Conservation (phyloP, 2,329 filamentous ascomycete genomes). For the Diaporthe citrichinensis region DNA sequence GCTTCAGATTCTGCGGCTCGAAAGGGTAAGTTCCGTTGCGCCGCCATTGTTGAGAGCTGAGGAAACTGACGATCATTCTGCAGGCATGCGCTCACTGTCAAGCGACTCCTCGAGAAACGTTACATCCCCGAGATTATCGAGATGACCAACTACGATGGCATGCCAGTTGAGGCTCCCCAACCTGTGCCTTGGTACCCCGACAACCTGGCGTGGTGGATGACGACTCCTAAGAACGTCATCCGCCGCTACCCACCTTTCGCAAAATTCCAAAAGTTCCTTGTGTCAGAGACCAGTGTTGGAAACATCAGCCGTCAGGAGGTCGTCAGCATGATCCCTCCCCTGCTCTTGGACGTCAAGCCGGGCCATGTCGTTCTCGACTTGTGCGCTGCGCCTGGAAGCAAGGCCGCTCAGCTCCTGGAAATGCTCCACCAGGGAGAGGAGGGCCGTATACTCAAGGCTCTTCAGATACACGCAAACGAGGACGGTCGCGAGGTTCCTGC, state of each 20-base stretch:
- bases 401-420: slow-evolving; percentile 94
- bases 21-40: slow-evolving; percentile 74
- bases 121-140: slow-evolving; percentile 93
- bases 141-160: slow-evolving; percentile 86
- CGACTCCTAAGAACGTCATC: slow-evolving; percentile 95
- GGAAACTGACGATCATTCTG: slow-evolving; percentile 38
- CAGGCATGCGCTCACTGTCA: slow-evolving; percentile 92
- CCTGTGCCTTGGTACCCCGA: slow-evolving; percentile 95
- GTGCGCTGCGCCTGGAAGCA: slow-evolving; percentile 97
- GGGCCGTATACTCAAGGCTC: slow-evolving; percentile 80
- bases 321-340: slow-evolving; percentile 98
- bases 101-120: slow-evolving; percentile 86
- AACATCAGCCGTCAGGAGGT: slow-evolving; percentile 98
- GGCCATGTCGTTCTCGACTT: slow-evolving; percentile 96
- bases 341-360: slow-evolving; percentile 90
- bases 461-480: slow-evolving; percentile 74
- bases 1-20: slow-evolving; percentile 96
- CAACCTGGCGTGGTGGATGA: slow-evolving; percentile 97
- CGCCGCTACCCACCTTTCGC: slow-evolving; percentile 95
- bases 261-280: slow-evolving; percentile 96
- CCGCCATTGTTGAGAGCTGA: not conserved
- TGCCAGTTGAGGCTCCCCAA: slow-evolving; percentile 84
- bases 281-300: slow-evolving; percentile 95
- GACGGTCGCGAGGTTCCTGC: slow-evolving; percentile 67
- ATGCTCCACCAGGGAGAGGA: slow-evolving; percentile 95